Evolutionary conservation across 768 basidiomycete species (phyloP), one percentile per base, ranked within the genome.

Genomic region (Lepiota brunneoincarnata): DNA sequence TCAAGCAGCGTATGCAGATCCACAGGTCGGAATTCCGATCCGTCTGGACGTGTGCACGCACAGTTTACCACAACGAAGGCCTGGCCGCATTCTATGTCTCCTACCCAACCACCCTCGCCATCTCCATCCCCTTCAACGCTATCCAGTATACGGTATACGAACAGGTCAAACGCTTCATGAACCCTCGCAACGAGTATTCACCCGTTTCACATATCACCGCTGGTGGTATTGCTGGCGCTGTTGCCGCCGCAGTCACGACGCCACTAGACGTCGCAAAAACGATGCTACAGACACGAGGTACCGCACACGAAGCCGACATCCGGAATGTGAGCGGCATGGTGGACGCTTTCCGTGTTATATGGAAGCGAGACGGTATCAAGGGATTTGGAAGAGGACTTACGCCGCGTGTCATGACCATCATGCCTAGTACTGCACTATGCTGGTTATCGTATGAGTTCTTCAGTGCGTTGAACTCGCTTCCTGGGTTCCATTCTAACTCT

Each of bases 1-100:
- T 99, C 76, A 99, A 99, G 73, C 97, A 99, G 76, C 86, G 97
- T 48, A 98, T 99, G 97, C 97, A 99, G 72, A 78, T 98, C 53
- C 94, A 95, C 73, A 84, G 90, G 65, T 98, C 97, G 3, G 78
- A 89, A 68, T 94, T 93, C 71, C 87, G 87, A 41, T 92, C 91
- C 35, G 91, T 95, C 39, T 72, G 87, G 59, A 81, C 83, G n/a
- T 94, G 93, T 61, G 92, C 94, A 53, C 80, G 80, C 20, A 85
- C 86, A 11, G 89, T 99, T 48, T 93, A 93, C 72, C 80, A 72
- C 40, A 84, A 74, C 34, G 97, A 99, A 72, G 97, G 97, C 36
- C 67, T 97, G 42, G 63, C 73, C 35, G 97, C 97, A 7, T 98
- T 99, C 78, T 99, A 98, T 71, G 85, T 99, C 55, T 99, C 97